Evolutionary conservation across 495 filamentous ascomycete species (phyloP), one percentile per base, ranked within the genome.

Genomic region (Xylaria scruposa): DNA sequence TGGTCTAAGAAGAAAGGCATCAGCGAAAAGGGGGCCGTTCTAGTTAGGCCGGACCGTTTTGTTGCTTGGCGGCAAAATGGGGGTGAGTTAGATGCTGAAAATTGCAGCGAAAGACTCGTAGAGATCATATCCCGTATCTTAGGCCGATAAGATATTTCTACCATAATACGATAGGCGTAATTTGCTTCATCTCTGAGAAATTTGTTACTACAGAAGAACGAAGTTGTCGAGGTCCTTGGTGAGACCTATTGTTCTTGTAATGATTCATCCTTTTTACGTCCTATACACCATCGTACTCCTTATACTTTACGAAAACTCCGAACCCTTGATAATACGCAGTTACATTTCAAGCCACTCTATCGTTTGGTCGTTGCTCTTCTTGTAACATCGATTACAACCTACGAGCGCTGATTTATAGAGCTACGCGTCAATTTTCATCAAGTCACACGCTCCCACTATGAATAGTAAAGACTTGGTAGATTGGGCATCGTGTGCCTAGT

Each of bases 41-140:
- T 85, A 33, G 81, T 83, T 9, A 68, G 84, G 10, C 84, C 83
- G 9, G 83, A 86, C 73, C 74, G 79, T 26, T 84, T 83, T 65
- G 80, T 86, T 9, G 81, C 80, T 2, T 86, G 83, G 83, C 65
- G 84, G 68, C 77, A 72, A 5, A 71, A 76, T 12, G 40, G 26
- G 21, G 38, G 8, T 4, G 38, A 47, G 21, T 38, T 33, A 51
- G 47, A 44, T 17, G 8, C 51, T 5, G 40, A 58, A 36, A 3
- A 13, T 6, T 46, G 24, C 36, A 24, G 24, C 2, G 21, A 47
- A 36, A 68, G 26, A 24, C 53, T 68, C 10, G 38, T 46, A 29
- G 36, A 59, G 19, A 26, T 68, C 9, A 31, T 68, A 9, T 44
- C 67, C 4, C 67, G 53, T 13, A 60, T 68, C 17, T 17, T 68